These are phyloP conservation scores for Neonectria faginata DNA, from an alignment of 2,329 filamentous ascomycete species.

Conservation along the genomic window DNA sequence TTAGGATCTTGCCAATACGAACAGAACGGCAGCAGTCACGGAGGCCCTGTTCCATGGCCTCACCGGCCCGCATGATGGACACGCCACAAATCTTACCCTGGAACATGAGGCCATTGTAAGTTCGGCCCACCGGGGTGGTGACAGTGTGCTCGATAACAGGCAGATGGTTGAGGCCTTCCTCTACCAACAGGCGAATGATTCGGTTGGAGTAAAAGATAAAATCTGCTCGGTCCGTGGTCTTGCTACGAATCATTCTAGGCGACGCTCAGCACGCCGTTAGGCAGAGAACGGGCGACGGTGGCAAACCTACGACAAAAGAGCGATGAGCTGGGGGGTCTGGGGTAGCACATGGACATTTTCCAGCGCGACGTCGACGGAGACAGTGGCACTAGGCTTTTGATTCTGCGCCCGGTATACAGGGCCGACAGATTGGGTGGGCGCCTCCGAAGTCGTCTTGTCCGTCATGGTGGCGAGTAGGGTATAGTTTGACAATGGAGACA, in stretches of 20 bases:
- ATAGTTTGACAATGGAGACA: slow-evolving; percentile 24
- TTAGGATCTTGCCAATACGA: slow-evolving; percentile 97
- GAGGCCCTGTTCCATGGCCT: slow-evolving; percentile 98
- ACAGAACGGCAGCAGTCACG: slow-evolving; percentile 98
- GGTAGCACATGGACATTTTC: slow-evolving; percentile 91
- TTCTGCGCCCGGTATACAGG: slow-evolving; percentile 81
- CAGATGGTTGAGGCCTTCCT: slow-evolving; percentile 96
- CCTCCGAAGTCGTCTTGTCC: slow-evolving; percentile 39
- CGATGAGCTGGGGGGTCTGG: slow-evolving; percentile 97
- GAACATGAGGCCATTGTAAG: slow-evolving; percentile 92
- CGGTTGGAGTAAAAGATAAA: slow-evolving; percentile 99
- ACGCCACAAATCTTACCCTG: slow-evolving; percentile 99
- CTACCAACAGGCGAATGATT: slow-evolving; percentile 95
- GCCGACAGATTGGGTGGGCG: slow-evolving; percentile 74
- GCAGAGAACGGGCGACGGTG: slow-evolving; percentile 29
- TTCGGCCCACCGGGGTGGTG: slow-evolving; percentile 88
- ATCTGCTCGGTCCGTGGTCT: slow-evolving; percentile 88
- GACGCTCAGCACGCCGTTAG: slow-evolving; percentile 36
- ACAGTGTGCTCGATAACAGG: slow-evolving; percentile 90
- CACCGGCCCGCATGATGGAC: slow-evolving; percentile 97
- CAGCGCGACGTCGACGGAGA: slow-evolving; percentile 83
- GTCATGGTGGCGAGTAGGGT: slow-evolving; percentile 42
- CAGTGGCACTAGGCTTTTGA: slow-evolving; percentile 87
- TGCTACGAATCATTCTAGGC: slow-evolving; percentile 91
- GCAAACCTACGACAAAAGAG: slow-evolving; percentile 88